These are phyloP conservation scores for Ceratobasidium sp. DNA, from an alignment of 1,284 basidiomycete genomes.

Conservation along the genomic window DNA sequence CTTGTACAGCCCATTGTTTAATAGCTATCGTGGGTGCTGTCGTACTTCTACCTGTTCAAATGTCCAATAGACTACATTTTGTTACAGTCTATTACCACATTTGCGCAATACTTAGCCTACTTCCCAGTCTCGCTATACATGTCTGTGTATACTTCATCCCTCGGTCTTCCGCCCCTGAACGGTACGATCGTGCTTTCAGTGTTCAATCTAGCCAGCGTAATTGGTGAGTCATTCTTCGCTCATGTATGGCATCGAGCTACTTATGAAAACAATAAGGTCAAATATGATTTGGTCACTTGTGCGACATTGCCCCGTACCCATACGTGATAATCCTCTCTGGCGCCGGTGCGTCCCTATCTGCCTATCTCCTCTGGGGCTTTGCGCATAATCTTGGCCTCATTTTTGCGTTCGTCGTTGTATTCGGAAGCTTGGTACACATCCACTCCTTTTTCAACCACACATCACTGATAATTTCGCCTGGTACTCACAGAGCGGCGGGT, in stretches of 20 bases:
- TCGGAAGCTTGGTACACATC: constrained; percentile 30
- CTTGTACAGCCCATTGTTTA: constrained; percentile 31
- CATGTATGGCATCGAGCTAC: not conserved
- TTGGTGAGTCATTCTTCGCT: not conserved
- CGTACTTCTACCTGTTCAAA: not conserved
- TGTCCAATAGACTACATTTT: not conserved
- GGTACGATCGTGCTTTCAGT: constrained; percentile 43
- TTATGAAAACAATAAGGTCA: constrained; percentile 13
- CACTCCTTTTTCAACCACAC: not conserved
- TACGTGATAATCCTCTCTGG: constrained; percentile 41
- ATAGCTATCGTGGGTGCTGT: constrained; percentile 19
- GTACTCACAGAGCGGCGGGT: constrained; percentile 38
- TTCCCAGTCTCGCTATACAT: constrained; percentile 46
- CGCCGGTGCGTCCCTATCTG: constrained; percentile 14
- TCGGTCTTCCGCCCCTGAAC: constrained; percentile 38
- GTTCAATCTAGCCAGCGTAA: constrained; percentile 41
- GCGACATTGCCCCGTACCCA: constrained; percentile 40
- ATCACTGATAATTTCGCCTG: not conserved
- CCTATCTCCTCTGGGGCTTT: constrained; percentile 45
- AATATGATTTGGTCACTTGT: constrained; percentile 44
- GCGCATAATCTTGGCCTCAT: constrained; percentile 34
- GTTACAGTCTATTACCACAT: constrained; percentile 28
- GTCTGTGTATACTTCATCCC: constrained; percentile 41
- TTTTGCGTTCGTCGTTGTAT: constrained; percentile 42
- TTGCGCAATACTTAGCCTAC: constrained; percentile 42